A percentile compares a stretch with the other conserved stretches of the same genome.
phyloP scores from a whole-genome alignment of 1,284 basidiomycete species.

The Apiotrichum gamsii region DNA sequence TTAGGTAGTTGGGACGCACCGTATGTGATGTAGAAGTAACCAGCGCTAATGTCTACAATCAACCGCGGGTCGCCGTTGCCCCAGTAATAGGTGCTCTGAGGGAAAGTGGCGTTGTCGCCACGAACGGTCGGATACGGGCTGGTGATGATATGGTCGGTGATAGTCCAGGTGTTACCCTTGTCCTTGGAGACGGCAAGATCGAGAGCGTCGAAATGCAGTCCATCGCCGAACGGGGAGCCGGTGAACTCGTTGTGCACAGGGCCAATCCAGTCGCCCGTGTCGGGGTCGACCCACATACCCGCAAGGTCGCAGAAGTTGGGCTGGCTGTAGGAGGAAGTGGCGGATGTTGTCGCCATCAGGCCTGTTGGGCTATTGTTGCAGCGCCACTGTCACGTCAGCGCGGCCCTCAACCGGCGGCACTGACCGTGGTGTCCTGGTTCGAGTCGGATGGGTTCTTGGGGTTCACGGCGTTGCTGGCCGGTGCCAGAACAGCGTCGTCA shows the following conservation, averaged over 20 bases:
- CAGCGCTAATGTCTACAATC: slow-evolving; percentile 2
- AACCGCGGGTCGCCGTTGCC: slow-evolving; percentile 10
- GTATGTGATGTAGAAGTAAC: slow-evolving; percentile 9
- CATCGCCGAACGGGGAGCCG: slow-evolving; percentile 3
- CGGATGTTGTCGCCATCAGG: not conserved
- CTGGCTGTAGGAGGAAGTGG: not conserved
- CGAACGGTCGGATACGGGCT: slow-evolving; percentile 1
- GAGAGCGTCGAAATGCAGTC: slow-evolving; percentile 8
- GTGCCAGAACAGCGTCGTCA: not conserved
- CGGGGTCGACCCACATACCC: slow-evolving; percentile 8
- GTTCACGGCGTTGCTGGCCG: not conserved
- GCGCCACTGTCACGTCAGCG: no score
- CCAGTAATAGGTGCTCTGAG: slow-evolving; percentile 3
- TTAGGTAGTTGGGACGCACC: no score
- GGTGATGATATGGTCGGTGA: slow-evolving; percentile 2
- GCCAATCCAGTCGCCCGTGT: slow-evolving; percentile 5
- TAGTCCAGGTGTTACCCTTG: slow-evolving; percentile 5
- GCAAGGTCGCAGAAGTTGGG: slow-evolving; percentile 10
- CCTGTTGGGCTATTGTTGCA: slow-evolving; percentile 9
- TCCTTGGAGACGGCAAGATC: slow-evolving; percentile 2
- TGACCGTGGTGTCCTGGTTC: slow-evolving; percentile 7
- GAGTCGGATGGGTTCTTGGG: slow-evolving; percentile 2
- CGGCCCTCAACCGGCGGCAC: no score
- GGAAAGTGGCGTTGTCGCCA: not conserved
- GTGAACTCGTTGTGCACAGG: slow-evolving; percentile 9